A percentile compares a stretch with the other conserved stretches of the same genome.
phyloP scores from a whole-genome alignment of 2,329 filamentous ascomycete genomes.

The Volutella citrinella region DNA sequence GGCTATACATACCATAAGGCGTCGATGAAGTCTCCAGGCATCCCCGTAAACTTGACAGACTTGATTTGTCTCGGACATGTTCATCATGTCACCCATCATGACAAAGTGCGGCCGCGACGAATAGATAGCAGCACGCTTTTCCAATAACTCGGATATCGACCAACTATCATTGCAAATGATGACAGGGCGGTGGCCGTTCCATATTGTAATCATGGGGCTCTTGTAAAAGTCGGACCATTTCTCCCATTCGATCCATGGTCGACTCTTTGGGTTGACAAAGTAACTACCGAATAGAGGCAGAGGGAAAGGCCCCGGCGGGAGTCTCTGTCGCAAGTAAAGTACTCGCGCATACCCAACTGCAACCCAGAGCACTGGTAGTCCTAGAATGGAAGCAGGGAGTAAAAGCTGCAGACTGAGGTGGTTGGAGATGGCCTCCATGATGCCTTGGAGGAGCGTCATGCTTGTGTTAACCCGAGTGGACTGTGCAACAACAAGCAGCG shows the following conservation, averaged over 20 bases:
- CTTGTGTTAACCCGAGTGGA: too few relatives aligned
- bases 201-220: conserved; percentile 1
- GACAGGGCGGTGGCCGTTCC: neutral
- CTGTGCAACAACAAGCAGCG: too few relatives aligned
- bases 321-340: neutral
- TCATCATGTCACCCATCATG: neutral
- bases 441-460: too few relatives aligned
- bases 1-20: neutral
- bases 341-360: too few relatives aligned
- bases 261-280: neutral
- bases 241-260: neutral
- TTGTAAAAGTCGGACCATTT: neutral
- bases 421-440: too few relatives aligned
- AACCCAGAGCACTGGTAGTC: too few relatives aligned
- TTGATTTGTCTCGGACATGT: neutral
- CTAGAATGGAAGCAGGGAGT: too few relatives aligned
- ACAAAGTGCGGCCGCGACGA: conserved; percentile 1
- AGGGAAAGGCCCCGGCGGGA: conserved; percentile 7
- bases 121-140: conserved; percentile 2
- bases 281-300: conserved; percentile 5
- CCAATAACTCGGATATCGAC: neutral
- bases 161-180: conserved; percentile 1
- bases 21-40: conserved; percentile 1
- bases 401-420: too few relatives aligned
- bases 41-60: neutral